phyloP scores from a whole-genome alignment of 148 eudicot genomes.

The Camellia lanceoleosa region DNA sequence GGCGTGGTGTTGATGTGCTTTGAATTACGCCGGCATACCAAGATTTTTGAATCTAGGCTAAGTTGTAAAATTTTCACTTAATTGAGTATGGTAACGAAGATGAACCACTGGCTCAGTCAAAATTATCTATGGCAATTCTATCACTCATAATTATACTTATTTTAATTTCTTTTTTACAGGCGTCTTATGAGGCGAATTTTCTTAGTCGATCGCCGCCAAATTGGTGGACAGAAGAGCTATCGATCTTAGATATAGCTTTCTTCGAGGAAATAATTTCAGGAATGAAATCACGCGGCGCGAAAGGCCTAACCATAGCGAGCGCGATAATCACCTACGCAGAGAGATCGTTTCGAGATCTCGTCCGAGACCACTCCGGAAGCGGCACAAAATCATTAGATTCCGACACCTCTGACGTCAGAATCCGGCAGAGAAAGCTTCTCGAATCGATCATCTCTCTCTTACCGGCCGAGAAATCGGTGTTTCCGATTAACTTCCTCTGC shows the following conservation, averaged over 20 bases:
- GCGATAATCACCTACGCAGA: conserved; percentile 79
- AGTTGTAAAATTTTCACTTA: too few relatives aligned
- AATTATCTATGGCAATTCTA: not conserved
- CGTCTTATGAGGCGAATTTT: conserved; percentile 73
- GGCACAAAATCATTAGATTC: conserved; percentile 25
- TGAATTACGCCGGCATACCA: too few relatives aligned
- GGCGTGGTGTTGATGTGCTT: too few relatives aligned
- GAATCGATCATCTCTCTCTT: conserved; percentile 58
- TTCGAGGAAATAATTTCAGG: conserved; percentile 53
- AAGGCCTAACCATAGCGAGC: conserved; percentile 56
- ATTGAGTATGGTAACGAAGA: too few relatives aligned
- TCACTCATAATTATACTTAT: not conserved
- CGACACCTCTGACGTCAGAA: conserved; percentile 32
- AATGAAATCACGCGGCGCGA: conserved; percentile 67
- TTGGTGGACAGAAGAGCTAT: conserved; percentile 92
- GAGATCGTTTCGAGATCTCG: conserved; percentile 58
- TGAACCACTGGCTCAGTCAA: too few relatives aligned
- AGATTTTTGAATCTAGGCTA: too few relatives aligned
- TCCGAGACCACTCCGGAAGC: conserved; percentile 68
- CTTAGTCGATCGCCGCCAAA: conserved; percentile 91
- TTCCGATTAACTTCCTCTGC: conserved; percentile 78
- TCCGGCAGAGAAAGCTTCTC: conserved; percentile 46
- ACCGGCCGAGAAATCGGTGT: conserved; percentile 65
- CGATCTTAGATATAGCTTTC: conserved; percentile 58
- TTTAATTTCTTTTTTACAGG: conserved; percentile 34